Evolutionary conservation across 108 stramenopile genomes (phyloP), one percentile per base, ranked within the genome.

Genomic region (Cylindrotheca fusiformis): DNA sequence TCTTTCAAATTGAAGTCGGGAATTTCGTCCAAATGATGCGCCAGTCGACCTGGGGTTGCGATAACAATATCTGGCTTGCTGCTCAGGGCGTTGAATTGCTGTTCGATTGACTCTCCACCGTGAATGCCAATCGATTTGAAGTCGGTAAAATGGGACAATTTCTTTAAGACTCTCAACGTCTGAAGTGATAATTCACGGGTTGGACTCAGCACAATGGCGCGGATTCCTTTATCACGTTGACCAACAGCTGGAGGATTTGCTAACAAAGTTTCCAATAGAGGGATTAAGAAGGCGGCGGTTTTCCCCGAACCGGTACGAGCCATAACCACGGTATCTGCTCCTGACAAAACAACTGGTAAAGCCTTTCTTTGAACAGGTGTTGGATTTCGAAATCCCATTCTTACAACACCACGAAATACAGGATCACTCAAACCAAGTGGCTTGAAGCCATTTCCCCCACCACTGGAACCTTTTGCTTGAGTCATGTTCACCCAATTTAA

Each of bases 291-390:
- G 2, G 96, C 96, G 24, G 78, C 85, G 1, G 98, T 99, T 73
- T 99, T 99, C 21, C 98, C 98, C 25, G 83, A 82, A 5, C 98
- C 98, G 1, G 97, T 98, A 17, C 97, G 78, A 30, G 97, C 97
- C 97, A 97, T 99, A 63, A 92, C 93, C 1, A 94, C 92, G 21
- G 95, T 80, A 79, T 99, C 98, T 45, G 69, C 67, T 33, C 97
- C 97, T 2, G 91, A 80, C 19, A 99, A 67, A 4, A 94, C 65
- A 2, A 95, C 81, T 14, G 98, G 98, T 10, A 99, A 66, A 45
- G 95, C 81, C 65, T 97, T 97, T 49, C 97, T 86, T 72, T 99
- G 99, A 10, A 99, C 97, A 0, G 99, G 99, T 1, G 99, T 99
- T 24, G 99, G 99, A 30, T 81, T 88, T 29, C 87, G 84, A 69